Conservation (phyloP, 495 filamentous ascomycete species). For the Lophiotrema nucula region DNA sequence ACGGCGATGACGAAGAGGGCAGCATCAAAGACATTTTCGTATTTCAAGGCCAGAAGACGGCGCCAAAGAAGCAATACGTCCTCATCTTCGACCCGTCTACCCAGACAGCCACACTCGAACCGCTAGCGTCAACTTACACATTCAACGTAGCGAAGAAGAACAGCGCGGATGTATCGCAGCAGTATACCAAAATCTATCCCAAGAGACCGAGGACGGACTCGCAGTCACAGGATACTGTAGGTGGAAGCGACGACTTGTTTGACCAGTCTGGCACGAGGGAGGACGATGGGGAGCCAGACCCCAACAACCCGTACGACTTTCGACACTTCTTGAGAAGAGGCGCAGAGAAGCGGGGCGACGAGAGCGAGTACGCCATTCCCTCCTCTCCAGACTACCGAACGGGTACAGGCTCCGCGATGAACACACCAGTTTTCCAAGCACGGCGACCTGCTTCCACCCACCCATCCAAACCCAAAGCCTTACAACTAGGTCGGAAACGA, state of each 20-base stretch:
- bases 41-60: constrained; percentile 53
- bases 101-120: constrained; percentile 53
- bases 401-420: constrained; percentile 36
- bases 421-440: constrained; percentile 23
- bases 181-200: constrained; percentile 39
- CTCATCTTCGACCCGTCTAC: constrained; percentile 54
- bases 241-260: constrained; percentile 40
- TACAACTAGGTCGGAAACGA: constrained; percentile 8
- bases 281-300: constrained; percentile 46
- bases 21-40: constrained; percentile 46
- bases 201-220: constrained; percentile 6
- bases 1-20: constrained; percentile 44
- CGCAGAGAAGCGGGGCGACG: constrained; percentile 36
- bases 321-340: constrained; percentile 57
- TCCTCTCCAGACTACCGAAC: constrained; percentile 45
- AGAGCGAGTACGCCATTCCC: constrained; percentile 22
- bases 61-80: constrained; percentile 43
- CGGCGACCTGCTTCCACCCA: constrained; percentile 7
- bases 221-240: constrained; percentile 2
- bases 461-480: constrained; percentile 10
- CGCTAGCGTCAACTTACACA: constrained; percentile 51
- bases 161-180: constrained; percentile 12
- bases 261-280: constrained; percentile 44
- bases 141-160: constrained; percentile 56
- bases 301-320: constrained; percentile 58